A percentile compares a stretch with the other conserved stretches of the same genome.
Conservation (phyloP, 306 rosid genomes). For the Vicia villosa region DNA sequence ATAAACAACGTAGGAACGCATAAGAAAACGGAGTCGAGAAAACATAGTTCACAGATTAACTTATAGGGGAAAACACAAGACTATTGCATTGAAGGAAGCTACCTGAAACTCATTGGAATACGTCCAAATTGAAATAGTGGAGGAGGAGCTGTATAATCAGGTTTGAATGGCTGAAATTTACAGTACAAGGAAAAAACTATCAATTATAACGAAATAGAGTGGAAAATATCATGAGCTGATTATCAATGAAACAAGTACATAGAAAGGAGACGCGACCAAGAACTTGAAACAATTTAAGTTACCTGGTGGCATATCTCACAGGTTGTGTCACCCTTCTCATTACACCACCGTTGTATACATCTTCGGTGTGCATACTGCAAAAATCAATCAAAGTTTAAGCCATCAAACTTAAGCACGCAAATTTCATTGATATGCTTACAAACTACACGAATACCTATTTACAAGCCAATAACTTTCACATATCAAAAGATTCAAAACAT, state of each 20-base stretch:
- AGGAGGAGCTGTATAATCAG: constrained; percentile 91
- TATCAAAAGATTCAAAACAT: constrained; percentile 15
- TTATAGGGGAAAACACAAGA: background rate
- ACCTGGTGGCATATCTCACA: constrained; percentile 99
- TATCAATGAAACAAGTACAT: background rate
- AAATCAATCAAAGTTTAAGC: constrained; percentile 30
- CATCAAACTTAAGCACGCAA: constrained; percentile 4
- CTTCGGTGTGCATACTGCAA: constrained; percentile 94
- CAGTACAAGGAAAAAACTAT: background rate
- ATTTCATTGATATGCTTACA: constrained; percentile 1
- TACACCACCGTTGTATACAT: constrained; percentile 94
- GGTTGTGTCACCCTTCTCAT: constrained; percentile 88
- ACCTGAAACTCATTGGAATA: constrained; percentile 97
- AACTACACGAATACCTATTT: background rate
- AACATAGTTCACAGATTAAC: constrained; percentile 6
- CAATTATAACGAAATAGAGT: background rate
- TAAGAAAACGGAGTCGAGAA: background rate
- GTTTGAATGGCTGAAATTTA: constrained; percentile 72
- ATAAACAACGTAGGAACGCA: constrained; percentile 28
- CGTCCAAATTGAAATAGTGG: constrained; percentile 84
- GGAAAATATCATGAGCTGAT: background rate
- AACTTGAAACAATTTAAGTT: constrained; percentile 19
- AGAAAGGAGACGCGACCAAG: constrained; percentile 21
- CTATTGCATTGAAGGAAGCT: constrained; percentile 19
- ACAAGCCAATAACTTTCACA: constrained; percentile 9